Evolutionary conservation across 805 yeast genomes (phyloP).

Genomic region (Saturnispora kantuleensis): DNA sequence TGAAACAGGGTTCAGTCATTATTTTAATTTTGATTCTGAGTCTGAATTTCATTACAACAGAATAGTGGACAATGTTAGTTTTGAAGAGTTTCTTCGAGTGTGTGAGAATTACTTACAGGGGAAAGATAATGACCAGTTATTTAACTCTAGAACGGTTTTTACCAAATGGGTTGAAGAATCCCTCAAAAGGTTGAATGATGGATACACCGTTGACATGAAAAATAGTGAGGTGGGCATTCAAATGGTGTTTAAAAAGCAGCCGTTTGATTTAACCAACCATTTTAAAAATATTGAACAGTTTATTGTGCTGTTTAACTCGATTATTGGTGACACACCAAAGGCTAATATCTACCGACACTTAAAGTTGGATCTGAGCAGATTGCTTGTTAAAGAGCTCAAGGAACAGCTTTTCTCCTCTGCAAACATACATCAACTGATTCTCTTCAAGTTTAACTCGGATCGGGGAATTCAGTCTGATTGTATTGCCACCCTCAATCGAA

Average conservation of each 20-base stretch:
- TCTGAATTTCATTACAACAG: slow-evolving; percentile 10
- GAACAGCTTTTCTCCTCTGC: slow-evolving; percentile 16
- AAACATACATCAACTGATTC: slow-evolving; percentile 21
- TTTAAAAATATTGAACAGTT: slow-evolving; percentile 16
- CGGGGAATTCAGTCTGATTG: not conserved
- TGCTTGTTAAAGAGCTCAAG: slow-evolving; percentile 16
- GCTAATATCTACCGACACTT: slow-evolving; percentile 12
- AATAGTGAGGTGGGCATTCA: too few species aligned
- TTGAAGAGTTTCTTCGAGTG: slow-evolving; percentile 13
- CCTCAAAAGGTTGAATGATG: slow-evolving; percentile 12
- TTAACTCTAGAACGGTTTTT: slow-evolving; percentile 20
- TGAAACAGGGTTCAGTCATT: slow-evolving; percentile 6
- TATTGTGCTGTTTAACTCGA: slow-evolving; percentile 18
- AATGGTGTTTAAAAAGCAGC: not conserved
- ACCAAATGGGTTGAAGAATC: slow-evolving; percentile 17
- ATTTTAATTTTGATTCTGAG: slow-evolving; percentile 9
- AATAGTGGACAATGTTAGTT: slow-evolving; percentile 10
- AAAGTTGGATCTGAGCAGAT: slow-evolving; percentile 15
- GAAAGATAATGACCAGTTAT: slow-evolving; percentile 9
- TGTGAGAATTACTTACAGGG: slow-evolving; percentile 10
- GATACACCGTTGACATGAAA: not conserved
- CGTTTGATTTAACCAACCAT: slow-evolving; percentile 3
- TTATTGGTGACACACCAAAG: slow-evolving; percentile 2
- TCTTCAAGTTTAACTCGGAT: slow-evolving; percentile 15
- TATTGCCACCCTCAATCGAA: slow-evolving; percentile 10